Percentiles rank a stretch among this genome's conserved stretches.
Evolutionary conservation across 306 rosid species (phyloP).

Genomic region (Pyrus betulifolia): DNA sequence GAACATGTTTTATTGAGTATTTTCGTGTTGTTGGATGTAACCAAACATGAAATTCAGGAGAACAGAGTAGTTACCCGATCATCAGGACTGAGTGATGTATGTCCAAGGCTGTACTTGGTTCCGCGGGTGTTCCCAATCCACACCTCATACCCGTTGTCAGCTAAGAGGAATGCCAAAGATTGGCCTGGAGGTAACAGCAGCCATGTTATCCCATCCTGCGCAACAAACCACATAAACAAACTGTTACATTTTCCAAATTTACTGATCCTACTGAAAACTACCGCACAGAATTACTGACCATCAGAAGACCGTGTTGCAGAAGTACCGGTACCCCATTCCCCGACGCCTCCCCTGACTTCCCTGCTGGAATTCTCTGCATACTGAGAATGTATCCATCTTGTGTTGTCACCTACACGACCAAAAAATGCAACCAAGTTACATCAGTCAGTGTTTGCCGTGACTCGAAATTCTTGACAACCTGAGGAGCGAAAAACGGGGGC

Average conservation of each 20-base stretch:
- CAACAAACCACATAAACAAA: constrained; percentile 9
- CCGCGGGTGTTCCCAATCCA: constrained; percentile 23
- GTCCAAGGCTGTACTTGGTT: constrained; percentile 16
- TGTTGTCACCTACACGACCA: constrained; percentile 44
- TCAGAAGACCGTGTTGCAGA: constrained; percentile 58
- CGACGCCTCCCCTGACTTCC: constrained; percentile 19
- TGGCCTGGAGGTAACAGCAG: constrained; percentile 17
- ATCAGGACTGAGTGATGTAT: constrained; percentile 12
- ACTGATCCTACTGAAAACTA: not conserved
- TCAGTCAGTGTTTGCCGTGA: not conserved
- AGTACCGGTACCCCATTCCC: constrained; percentile 39
- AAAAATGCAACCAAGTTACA: not conserved
- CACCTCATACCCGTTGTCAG: constrained; percentile 17
- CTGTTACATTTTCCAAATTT: constrained; percentile 4
- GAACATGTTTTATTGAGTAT: not conserved
- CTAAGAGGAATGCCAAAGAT: constrained; percentile 19
- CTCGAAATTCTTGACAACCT: constrained; percentile 8
- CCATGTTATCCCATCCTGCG: constrained; percentile 52
- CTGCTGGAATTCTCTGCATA: constrained; percentile 41
- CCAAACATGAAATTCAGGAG: not conserved
- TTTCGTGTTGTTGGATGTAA: not conserved
- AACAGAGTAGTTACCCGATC: not conserved
- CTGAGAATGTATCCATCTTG: constrained; percentile 55
- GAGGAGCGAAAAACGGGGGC: constrained; percentile 3
- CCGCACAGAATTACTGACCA: constrained; percentile 29